Percentiles rank a stretch among this genome's conserved stretches.
Evolutionary conservation across 2,329 filamentous ascomycete species (phyloP).

Genomic region (Cephalotrichum gorgonifer): DNA sequence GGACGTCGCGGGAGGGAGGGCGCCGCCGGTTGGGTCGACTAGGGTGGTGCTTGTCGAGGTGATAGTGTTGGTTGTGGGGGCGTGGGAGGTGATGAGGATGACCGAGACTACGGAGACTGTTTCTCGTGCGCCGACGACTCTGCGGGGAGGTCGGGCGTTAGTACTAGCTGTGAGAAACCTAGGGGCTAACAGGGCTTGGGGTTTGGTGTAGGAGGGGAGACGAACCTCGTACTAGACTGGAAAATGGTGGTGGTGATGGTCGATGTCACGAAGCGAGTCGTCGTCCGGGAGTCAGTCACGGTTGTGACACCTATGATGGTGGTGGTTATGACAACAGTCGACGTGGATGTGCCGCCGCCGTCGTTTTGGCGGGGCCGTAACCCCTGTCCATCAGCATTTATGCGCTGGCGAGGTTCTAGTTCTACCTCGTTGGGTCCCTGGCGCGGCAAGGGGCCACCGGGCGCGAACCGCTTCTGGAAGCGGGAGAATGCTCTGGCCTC

Average conservation of each 20-base stretch:
- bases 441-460: background rate
- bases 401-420: background rate
- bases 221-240: constrained; percentile 2
- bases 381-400: background rate
- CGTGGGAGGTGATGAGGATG: background rate
- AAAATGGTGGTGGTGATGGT: constrained; percentile 1
- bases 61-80: background rate
- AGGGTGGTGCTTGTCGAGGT: constrained; percentile 3
- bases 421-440: background rate
- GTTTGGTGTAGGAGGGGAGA: background rate
- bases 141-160: no score
- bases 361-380: background rate
- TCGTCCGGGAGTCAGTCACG: background rate
- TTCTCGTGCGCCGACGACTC: constrained; percentile 2
- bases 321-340: background rate
- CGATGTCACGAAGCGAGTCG: background rate
- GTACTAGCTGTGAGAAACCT: background rate
- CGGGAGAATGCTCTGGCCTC: background rate
- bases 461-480: background rate
- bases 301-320: background rate
- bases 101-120: background rate
- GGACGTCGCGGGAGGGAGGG: background rate
- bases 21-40: background rate
- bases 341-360: background rate
- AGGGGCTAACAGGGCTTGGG: background rate